Percentiles rank a stretch among this genome's conserved stretches.
phyloP scores from a whole-genome alignment of 768 basidiomycete species.

The Kwoniella newhampshirensis region DNA sequence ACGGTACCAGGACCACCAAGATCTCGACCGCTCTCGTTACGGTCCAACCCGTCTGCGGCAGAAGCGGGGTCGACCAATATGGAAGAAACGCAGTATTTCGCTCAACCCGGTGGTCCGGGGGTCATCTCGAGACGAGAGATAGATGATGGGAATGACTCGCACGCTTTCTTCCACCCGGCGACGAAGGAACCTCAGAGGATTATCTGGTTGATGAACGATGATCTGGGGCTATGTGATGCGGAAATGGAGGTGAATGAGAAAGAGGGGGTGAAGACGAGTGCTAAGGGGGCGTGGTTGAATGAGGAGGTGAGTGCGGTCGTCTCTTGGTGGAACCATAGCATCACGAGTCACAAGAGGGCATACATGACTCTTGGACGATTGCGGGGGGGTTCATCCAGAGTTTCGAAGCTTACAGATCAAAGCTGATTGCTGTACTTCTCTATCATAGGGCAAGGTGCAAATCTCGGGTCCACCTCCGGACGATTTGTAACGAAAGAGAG shows the following conservation, averaged over 20 bases:
- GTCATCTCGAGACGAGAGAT: conserved; percentile 8
- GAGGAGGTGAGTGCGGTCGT: conserved; percentile 36
- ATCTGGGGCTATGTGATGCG: conserved; percentile 61
- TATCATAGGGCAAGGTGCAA: conserved; percentile 46
- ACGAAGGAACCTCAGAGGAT: conserved; percentile 67
- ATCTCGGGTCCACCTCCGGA: conserved; percentile 51
- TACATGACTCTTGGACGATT: too few relatives aligned
- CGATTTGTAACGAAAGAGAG: conserved; percentile 17
- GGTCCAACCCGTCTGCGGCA: conserved; percentile 6
- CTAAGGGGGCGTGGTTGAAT: conserved; percentile 56
- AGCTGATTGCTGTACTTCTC: neutral
- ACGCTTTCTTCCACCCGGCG: conserved; percentile 79
- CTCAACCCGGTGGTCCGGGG: conserved; percentile 44
- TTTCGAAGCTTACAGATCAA: too few relatives aligned
- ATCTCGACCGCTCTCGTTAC: conserved; percentile 1
- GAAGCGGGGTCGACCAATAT: neutral
- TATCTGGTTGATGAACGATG: conserved; percentile 84
- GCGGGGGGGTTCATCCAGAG: neutral
- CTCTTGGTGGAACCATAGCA: too few relatives aligned
- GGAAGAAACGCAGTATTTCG: conserved; percentile 32
- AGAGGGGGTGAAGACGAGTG: conserved; percentile 60
- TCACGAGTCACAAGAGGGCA: too few relatives aligned
- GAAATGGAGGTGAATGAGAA: conserved; percentile 64
- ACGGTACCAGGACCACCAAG: conserved; percentile 22
- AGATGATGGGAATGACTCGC: conserved; percentile 30